Evolutionary conservation across 2,329 filamentous ascomycete species (phyloP), one percentile per base, ranked within the genome.

Genomic region (Sporothrix schenckii): DNA sequence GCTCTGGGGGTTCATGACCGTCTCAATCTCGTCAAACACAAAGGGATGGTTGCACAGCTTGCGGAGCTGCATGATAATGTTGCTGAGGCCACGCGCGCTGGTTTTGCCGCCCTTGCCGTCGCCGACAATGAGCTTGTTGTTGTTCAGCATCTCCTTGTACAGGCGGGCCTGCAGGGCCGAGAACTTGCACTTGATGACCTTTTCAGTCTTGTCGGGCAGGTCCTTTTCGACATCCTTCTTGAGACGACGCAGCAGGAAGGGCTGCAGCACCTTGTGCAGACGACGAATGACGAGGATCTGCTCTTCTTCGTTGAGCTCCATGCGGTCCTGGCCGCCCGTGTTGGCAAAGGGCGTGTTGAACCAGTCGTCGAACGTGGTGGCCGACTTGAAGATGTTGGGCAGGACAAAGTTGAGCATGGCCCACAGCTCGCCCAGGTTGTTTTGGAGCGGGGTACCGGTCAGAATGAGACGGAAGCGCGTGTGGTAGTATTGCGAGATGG

Each of bases 171-270:
- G 95, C 73, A 99, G 85, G 0, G 95, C 91, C 66, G 95, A 99
- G 82, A 98, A 97, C 80, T 94, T 96, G 85, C 94, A 98, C 84
- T 99, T 98, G 88, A 99, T 93, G 80, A 99, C 94, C 82, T 96
- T 95, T 80, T 99, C 95, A 47, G 95, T 96, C 87, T 99, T 99
- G 86, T 99, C 94, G 0, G 95, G 95, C 73, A 99, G 85, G 80
- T 99, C 95, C 82, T 98, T 97, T 81, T 99, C 95, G 79, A 99
- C 95, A 83, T 99, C 95, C 83, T 97, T 98, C 89, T 99, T 99
- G 77, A 99, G 85, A 89, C 95, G 95, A 83, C 95, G 92, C 70
- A 99, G 90, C 80, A 99, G 83, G 92, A 99, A 99, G 2, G 95
- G 95, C 72, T 95, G 89, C 76, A 99, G 84, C 77, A 99, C 95